A percentile compares a stretch with the other conserved stretches of the same genome.
Conservation (phyloP, 2,329 filamentous ascomycete genomes). For the Akanthomyces muscarius region DNA sequence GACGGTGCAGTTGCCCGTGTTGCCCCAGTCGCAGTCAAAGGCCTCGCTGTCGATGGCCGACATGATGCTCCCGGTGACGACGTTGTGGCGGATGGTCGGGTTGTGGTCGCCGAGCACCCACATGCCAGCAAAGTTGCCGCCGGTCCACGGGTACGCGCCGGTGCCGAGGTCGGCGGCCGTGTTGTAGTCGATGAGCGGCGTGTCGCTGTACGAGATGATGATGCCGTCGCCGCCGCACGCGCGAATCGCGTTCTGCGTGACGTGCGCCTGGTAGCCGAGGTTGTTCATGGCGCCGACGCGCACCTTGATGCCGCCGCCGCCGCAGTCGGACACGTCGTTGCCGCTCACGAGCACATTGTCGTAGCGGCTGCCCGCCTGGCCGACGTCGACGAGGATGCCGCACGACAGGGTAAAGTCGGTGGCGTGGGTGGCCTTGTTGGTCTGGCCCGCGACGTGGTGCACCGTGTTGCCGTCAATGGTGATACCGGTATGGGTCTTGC, state of each 20-base stretch:
- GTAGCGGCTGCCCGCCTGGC: slow-evolving; percentile 22
- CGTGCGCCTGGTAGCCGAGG: slow-evolving; percentile 18
- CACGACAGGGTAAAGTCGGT: slow-evolving; percentile 21
- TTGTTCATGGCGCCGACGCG: slow-evolving; percentile 23
- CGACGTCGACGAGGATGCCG: slow-evolving; percentile 22
- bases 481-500: slow-evolving; percentile 23
- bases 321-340: slow-evolving; percentile 24
- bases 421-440: slow-evolving; percentile 22
- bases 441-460: slow-evolving; percentile 24
- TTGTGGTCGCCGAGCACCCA: slow-evolving; percentile 25
- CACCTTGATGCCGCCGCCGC: slow-evolving; percentile 26
- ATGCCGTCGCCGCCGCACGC: slow-evolving; percentile 25
- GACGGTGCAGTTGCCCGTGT: slow-evolving; percentile 25
- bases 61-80: slow-evolving; percentile 25
- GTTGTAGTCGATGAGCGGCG: slow-evolving; percentile 24
- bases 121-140: slow-evolving; percentile 27
- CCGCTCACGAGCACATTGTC: slow-evolving; percentile 23
- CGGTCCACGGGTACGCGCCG: slow-evolving; percentile 25
- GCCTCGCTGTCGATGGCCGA: slow-evolving; percentile 24
- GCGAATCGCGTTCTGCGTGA: slow-evolving; percentile 22
- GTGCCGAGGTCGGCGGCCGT: slow-evolving; percentile 23
- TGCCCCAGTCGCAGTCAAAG: slow-evolving; percentile 28
- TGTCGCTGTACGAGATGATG: slow-evolving; percentile 22
- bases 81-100: slow-evolving; percentile 23
- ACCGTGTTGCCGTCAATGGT: slow-evolving; percentile 23